Percentiles rank a stretch among this genome's conserved stretches.
phyloP scores from a whole-genome alignment of 331 rosid genomes.

The Malus hybrid region DNA sequence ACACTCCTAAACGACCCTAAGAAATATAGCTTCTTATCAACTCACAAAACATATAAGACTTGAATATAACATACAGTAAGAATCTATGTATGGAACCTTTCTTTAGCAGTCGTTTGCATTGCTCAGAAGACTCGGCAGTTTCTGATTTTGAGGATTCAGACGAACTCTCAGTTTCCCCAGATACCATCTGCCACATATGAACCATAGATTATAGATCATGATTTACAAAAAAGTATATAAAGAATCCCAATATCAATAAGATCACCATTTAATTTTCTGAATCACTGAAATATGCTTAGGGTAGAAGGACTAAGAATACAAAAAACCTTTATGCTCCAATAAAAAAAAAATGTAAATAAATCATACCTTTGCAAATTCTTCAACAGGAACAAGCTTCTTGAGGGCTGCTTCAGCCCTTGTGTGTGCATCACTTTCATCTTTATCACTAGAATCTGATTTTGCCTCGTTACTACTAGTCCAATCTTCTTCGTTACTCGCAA shows the following conservation, averaged over 20 bases:
- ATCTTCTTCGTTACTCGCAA: conserved; percentile 66
- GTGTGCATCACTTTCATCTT: conserved; percentile 58
- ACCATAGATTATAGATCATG: not conserved
- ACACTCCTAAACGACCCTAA: too few species aligned
- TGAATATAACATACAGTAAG: not conserved
- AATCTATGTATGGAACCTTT: conserved; percentile 46
- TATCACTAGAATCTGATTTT: conserved; percentile 70
- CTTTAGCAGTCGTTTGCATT: conserved; percentile 48
- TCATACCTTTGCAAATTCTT: not conserved
- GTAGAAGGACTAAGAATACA: not conserved
- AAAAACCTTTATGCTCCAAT: too few species aligned
- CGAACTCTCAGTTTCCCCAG: conserved; percentile 42
- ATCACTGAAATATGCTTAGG: not conserved
- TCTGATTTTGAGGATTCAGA: conserved; percentile 47
- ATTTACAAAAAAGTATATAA: not conserved
- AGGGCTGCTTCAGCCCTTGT: conserved; percentile 76
- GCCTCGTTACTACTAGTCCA: conserved; percentile 77
- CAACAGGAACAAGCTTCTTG: conserved; percentile 69
- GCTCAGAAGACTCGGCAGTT: conserved; percentile 42
- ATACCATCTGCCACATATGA: conserved; percentile 37
- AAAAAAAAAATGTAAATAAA: too few species aligned
- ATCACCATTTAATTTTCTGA: not conserved
- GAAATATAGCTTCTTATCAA: not conserved
- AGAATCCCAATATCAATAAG: not conserved
- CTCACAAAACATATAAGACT: not conserved